Conservation (phyloP, 2,329 filamentous ascomycete species). For the Cordyceps pruinosa region DNA sequence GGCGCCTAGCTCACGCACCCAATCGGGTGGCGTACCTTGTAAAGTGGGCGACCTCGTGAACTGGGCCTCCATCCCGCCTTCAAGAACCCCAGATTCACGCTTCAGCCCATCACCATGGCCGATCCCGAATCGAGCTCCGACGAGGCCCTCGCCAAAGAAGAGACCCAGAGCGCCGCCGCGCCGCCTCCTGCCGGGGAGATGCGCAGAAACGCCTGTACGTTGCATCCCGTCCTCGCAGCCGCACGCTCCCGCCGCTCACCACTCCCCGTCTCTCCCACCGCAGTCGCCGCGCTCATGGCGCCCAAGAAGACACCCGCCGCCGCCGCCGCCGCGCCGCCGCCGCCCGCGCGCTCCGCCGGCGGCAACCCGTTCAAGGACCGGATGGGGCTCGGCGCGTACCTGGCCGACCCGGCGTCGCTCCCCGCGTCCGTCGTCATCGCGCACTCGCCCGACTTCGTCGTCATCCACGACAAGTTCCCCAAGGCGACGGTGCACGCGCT, state of each 20-base stretch:
- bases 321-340: conserved; percentile 12
- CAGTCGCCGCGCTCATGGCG: conserved; percentile 32
- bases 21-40: background rate
- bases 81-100: background rate
- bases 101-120: conserved; percentile 17
- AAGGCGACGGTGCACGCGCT: conserved; percentile 82
- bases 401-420: conserved; percentile 54
- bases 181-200: conserved; percentile 16
- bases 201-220: conserved; percentile 37
- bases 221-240: background rate
- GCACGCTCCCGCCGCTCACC: background rate
- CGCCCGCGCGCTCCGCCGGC: conserved; percentile 13
- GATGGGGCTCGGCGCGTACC: conserved; percentile 61
- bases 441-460: conserved; percentile 61
- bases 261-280: background rate
- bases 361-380: conserved; percentile 40
- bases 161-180: conserved; percentile 29
- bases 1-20: background rate
- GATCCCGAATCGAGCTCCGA: conserved; percentile 24
- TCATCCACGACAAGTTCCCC: conserved; percentile 77
- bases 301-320: conserved; percentile 28
- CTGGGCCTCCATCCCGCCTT: background rate
- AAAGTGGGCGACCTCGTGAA: conserved; percentile 3
- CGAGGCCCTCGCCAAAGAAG: conserved; percentile 37
- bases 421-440: conserved; percentile 57